Conservation (phyloP, 352 stramenopile genomes). For the Pythium grandisporangium region DNA sequence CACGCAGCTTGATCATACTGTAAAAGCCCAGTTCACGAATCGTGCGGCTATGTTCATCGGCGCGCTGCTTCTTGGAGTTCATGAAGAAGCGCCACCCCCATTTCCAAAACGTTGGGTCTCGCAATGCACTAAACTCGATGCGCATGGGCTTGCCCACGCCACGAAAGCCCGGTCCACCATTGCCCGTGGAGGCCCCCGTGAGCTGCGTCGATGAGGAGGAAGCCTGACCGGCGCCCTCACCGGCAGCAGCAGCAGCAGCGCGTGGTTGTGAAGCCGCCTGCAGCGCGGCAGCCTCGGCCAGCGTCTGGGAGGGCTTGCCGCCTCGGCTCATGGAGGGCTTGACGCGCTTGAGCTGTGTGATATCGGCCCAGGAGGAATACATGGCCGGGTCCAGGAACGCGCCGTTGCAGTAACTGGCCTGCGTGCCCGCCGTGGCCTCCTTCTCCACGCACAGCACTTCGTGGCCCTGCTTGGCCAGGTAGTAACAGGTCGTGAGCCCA, state of each 20-base stretch:
- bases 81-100: slow-evolving; percentile 82
- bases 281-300: slow-evolving; percentile 7
- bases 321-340: slow-evolving; percentile 5
- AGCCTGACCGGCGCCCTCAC: slow-evolving; percentile 8
- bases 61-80: slow-evolving; percentile 66
- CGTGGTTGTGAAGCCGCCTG: slow-evolving; percentile 5
- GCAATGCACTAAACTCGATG: slow-evolving; percentile 71
- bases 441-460: slow-evolving; percentile 85
- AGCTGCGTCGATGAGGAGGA: slow-evolving; percentile 1
- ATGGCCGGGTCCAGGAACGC: slow-evolving; percentile 77
- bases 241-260: slow-evolving; percentile 20
- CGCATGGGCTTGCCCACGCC: slow-evolving; percentile 70
- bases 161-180: slow-evolving; percentile 8
- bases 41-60: slow-evolving; percentile 69
- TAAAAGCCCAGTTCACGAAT: slow-evolving; percentile 83
- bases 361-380: slow-evolving; percentile 76
- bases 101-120: slow-evolving; percentile 82
- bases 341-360: slow-evolving; percentile 36
- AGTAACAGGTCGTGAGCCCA: slow-evolving; percentile 78
- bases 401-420: slow-evolving; percentile 75
- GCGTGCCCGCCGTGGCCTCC: slow-evolving; percentile 63
- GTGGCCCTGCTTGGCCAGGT: slow-evolving; percentile 76
- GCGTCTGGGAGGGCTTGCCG: slow-evolving; percentile 6
- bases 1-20: slow-evolving; percentile 76
- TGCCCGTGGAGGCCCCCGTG: neutral